Conservation (phyloP, 2,329 filamentous ascomycete genomes). For the Diaporthe australafricana region DNA sequence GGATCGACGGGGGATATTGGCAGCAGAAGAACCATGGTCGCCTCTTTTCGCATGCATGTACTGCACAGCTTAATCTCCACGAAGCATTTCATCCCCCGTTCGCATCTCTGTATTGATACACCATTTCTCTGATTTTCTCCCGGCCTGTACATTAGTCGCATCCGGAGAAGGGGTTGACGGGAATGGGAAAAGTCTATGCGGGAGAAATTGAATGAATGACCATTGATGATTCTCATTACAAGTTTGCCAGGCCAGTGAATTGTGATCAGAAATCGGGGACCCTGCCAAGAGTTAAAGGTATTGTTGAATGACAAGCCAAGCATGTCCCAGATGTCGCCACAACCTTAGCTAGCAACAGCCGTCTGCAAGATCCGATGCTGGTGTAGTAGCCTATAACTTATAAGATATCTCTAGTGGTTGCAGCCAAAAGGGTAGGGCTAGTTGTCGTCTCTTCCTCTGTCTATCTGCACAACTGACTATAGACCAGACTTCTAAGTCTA, state of each 20-base stretch:
- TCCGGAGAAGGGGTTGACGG: conserved; percentile 41
- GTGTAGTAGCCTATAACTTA: too few species aligned
- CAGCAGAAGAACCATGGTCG: conserved; percentile 46
- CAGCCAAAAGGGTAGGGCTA: too few species aligned
- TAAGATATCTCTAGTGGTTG: too few species aligned
- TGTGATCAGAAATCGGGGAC: background rate
- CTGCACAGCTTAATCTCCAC: conserved; percentile 45
- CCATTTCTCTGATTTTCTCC: conserved; percentile 48
- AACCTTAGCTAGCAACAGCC: background rate
- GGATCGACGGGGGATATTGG: conserved; percentile 42
- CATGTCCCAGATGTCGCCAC: background rate
- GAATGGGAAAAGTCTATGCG: conserved; percentile 38
- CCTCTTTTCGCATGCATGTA: conserved; percentile 46
- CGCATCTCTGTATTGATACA: conserved; percentile 49
- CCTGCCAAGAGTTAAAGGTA: too few species aligned
- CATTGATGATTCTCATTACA: conserved; percentile 19
- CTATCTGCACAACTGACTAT: background rate
- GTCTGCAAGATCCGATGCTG: too few species aligned
- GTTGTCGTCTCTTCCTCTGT: too few species aligned
- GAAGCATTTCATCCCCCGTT: conserved; percentile 35
- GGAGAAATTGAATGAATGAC: conserved; percentile 34
- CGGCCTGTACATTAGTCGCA: conserved; percentile 51
- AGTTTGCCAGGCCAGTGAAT: background rate
- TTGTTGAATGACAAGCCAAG: too few species aligned
- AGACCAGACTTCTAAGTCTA: background rate